These are phyloP conservation scores for Aureobasidium mangrovei DNA, from an alignment of 2,329 filamentous ascomycete species.

Conservation along the genomic window DNA sequence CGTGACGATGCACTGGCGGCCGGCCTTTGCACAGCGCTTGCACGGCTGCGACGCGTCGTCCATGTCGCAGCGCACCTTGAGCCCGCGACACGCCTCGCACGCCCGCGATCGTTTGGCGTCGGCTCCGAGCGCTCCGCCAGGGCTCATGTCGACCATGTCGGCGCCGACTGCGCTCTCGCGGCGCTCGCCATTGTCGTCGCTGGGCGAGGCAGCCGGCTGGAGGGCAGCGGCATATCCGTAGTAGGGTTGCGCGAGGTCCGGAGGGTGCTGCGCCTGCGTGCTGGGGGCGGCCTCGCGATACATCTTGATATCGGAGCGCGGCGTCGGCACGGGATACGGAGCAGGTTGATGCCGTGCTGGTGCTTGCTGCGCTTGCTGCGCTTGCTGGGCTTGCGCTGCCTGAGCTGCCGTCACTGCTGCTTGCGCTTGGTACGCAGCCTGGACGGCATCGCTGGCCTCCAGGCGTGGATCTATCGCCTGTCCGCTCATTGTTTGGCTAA, in stretches of 20 bases:
- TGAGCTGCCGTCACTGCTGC: slow-evolving; percentile 3
- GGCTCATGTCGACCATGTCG: slow-evolving; percentile 11
- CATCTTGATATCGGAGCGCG: slow-evolving; percentile 13
- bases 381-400: not conserved
- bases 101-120: slow-evolving; percentile 36
- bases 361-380: slow-evolving; percentile 4
- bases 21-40: slow-evolving; percentile 67
- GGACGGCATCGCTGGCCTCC: slow-evolving; percentile 10
- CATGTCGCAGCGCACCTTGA: slow-evolving; percentile 71
- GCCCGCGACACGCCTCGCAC: slow-evolving; percentile 39
- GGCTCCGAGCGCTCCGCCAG: not conserved
- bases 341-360: slow-evolving; percentile 12
- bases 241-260: slow-evolving; percentile 7
- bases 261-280: slow-evolving; percentile 2
- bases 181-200: slow-evolving; percentile 10
- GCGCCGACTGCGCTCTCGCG: slow-evolving; percentile 2
- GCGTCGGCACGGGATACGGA: slow-evolving; percentile 13
- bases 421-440: slow-evolving; percentile 9
- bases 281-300: not conserved
- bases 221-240: slow-evolving; percentile 8
- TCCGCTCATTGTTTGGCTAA: slow-evolving; percentile 1
- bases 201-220: slow-evolving; percentile 1
- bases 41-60: slow-evolving; percentile 55
- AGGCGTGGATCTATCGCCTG: slow-evolving; percentile 11
- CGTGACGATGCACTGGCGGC: slow-evolving; percentile 68